Conservation (phyloP, 2,329 filamentous ascomycete genomes). For the Aspergillus texensis region DNA sequence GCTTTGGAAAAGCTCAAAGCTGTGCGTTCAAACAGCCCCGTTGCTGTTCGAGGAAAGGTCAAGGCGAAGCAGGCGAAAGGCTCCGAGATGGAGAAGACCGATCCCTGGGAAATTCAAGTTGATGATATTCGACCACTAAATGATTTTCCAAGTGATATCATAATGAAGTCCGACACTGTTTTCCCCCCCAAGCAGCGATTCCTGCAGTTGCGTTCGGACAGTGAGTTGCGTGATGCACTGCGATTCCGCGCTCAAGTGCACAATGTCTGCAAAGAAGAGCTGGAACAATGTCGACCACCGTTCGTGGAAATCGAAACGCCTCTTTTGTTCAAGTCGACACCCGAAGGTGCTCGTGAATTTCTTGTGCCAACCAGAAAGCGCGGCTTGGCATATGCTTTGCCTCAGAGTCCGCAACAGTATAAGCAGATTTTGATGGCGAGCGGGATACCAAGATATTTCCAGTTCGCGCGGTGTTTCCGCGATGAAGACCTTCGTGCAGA, state of each 20-base stretch:
- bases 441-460: slow-evolving; percentile 80
- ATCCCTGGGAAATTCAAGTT: slow-evolving; percentile 62
- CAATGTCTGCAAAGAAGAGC: slow-evolving; percentile 55
- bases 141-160: slow-evolving; percentile 72
- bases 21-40: slow-evolving; percentile 56
- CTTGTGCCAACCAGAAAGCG: slow-evolving; percentile 80
- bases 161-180: slow-evolving; percentile 72
- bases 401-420: slow-evolving; percentile 97
- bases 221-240: slow-evolving; percentile 67
- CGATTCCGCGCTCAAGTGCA: slow-evolving; percentile 67
- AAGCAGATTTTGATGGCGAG: slow-evolving; percentile 97
- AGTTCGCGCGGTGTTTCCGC: slow-evolving; percentile 91
- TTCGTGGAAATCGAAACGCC: slow-evolving; percentile 89
- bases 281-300: slow-evolving; percentile 54
- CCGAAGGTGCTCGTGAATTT: slow-evolving; percentile 93
- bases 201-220: slow-evolving; percentile 79
- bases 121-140: slow-evolving; percentile 69
- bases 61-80: slow-evolving; percentile 41
- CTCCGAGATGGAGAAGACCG: slow-evolving; percentile 31
- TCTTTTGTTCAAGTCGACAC: slow-evolving; percentile 93
- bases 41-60: slow-evolving; percentile 56
- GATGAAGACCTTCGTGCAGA: slow-evolving; percentile 93
- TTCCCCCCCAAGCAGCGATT: slow-evolving; percentile 78
- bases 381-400: slow-evolving; percentile 83
- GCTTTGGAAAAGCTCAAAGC: slow-evolving; percentile 46